Percentiles rank a stretch among this genome's conserved stretches.
Conservation (phyloP, 805 yeast species). For the Myxozyma mucilagina region DNA sequence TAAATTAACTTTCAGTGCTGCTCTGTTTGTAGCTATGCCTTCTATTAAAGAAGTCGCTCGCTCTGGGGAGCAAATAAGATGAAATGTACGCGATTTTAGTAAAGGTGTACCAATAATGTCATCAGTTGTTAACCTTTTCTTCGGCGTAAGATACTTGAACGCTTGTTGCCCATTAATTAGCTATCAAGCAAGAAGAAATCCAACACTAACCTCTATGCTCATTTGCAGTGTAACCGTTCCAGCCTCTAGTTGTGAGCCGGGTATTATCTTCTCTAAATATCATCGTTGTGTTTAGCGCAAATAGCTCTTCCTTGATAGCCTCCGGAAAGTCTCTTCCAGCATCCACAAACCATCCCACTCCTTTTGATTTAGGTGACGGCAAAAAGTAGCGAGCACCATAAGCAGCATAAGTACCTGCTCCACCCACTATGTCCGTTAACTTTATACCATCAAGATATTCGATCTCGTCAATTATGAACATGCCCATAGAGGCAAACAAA, state of each 20-base stretch:
- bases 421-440: conserved; percentile 67
- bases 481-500: conserved; percentile 70
- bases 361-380: conserved; percentile 39
- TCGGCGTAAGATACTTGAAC: conserved; percentile 64
- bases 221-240: conserved; percentile 67
- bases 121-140: conserved; percentile 55
- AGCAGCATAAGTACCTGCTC: conserved; percentile 83
- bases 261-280: conserved; percentile 52
- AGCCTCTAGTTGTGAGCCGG: conserved; percentile 76
- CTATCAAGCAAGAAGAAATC: background rate
- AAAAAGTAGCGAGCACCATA: conserved; percentile 67
- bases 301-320: conserved; percentile 47
- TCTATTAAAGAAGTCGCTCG: conserved; percentile 55
- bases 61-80: conserved; percentile 71
- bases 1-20: background rate
- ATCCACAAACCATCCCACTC: conserved; percentile 72
- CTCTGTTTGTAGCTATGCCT: conserved; percentile 11
- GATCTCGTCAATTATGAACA: conserved; percentile 89
- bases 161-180: conserved; percentile 18
- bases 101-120: conserved; percentile 52
- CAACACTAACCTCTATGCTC: conserved; percentile 51
- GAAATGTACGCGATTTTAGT: conserved; percentile 52
- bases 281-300: conserved; percentile 63
- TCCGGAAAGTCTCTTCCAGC: conserved; percentile 76
- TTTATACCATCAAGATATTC: conserved; percentile 48